Conservation (phyloP, 352 stramenopile species). For the Pythium myriotylum region DNA sequence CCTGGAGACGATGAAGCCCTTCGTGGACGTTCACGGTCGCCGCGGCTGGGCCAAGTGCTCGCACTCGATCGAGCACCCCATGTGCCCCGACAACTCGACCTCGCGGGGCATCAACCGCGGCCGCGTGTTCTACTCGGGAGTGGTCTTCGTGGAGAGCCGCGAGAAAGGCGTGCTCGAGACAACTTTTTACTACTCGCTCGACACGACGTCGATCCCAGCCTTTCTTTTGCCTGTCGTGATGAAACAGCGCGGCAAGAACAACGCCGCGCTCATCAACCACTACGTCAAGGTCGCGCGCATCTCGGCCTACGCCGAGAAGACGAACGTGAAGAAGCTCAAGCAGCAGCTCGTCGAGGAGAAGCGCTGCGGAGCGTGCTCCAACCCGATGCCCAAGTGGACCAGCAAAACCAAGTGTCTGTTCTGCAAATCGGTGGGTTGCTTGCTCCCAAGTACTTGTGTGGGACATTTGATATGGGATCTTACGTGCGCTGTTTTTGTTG, state of each 20-base stretch:
- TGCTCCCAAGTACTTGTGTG: no score
- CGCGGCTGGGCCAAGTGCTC: slow-evolving; percentile 71
- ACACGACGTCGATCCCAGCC: slow-evolving; percentile 53
- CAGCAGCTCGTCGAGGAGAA: slow-evolving; percentile 59
- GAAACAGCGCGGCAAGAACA: slow-evolving; percentile 63
- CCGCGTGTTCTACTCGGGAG: slow-evolving; percentile 59
- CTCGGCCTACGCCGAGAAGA: slow-evolving; percentile 32
- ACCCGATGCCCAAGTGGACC: slow-evolving; percentile 60
- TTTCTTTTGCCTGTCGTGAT: slow-evolving; percentile 54
- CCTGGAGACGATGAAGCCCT: slow-evolving; percentile 73
- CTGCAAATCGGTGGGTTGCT: slow-evolving; percentile 60
- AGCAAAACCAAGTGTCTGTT: slow-evolving; percentile 58
- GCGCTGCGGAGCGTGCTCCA: slow-evolving; percentile 63
- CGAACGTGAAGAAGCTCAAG: slow-evolving; percentile 23
- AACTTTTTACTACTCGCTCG: slow-evolving; percentile 56
- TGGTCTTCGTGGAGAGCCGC: slow-evolving; percentile 71
- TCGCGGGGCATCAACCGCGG: slow-evolving; percentile 50
- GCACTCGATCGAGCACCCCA: slow-evolving; percentile 69
- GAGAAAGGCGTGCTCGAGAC: slow-evolving; percentile 48
- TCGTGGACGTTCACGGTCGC: slow-evolving; percentile 48
- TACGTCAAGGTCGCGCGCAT: slow-evolving; percentile 59
- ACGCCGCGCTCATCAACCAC: slow-evolving; percentile 65
- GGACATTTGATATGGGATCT: no score
- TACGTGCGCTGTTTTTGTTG: no score
- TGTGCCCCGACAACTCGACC: slow-evolving; percentile 55